Percentiles rank a stretch among this genome's conserved stretches.
Conservation (phyloP, 75 land plant species). For the Pinus albicaulis region DNA sequence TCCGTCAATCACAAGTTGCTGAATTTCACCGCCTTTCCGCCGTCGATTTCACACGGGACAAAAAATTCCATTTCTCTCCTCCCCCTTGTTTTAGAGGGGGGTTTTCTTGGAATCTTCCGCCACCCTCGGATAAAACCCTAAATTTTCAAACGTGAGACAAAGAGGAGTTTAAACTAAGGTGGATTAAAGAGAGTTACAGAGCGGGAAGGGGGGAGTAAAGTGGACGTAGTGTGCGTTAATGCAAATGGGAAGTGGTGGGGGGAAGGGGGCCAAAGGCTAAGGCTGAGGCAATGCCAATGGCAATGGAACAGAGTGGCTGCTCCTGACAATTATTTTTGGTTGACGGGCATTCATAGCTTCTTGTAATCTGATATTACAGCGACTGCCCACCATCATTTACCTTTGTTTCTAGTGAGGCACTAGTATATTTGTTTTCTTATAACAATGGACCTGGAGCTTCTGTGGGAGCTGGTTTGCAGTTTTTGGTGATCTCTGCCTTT, state of each 20-base stretch:
- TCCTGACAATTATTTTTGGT: neutral
- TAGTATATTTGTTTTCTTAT: neutral
- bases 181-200: neutral
- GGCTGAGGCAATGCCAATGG: conserved; percentile 2
- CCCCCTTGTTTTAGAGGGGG: conserved; percentile 3
- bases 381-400: neutral
- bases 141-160: neutral
- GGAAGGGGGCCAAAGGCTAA: conserved; percentile 1
- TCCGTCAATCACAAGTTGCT: conserved; percentile 4
- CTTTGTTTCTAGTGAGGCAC: neutral
- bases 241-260: neutral
- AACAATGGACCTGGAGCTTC: neutral
- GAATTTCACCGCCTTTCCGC: conserved; percentile 1
- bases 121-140: neutral
- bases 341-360: conserved; percentile 1
- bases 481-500: neutral
- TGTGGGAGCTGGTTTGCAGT: neutral
- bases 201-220: conserved; percentile 2
- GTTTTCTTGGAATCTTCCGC: neutral
- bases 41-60: neutral
- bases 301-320: conserved; percentile 1
- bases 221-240: neutral
- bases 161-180: neutral
- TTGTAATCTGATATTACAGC: neutral
- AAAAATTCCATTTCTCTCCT: neutral